Percentiles rank a stretch among this genome's conserved stretches.
Evolutionary conservation across 192 early-diverging fungal genomes (phyloP).

Genomic region (Backusella tuberculispora): DNA sequence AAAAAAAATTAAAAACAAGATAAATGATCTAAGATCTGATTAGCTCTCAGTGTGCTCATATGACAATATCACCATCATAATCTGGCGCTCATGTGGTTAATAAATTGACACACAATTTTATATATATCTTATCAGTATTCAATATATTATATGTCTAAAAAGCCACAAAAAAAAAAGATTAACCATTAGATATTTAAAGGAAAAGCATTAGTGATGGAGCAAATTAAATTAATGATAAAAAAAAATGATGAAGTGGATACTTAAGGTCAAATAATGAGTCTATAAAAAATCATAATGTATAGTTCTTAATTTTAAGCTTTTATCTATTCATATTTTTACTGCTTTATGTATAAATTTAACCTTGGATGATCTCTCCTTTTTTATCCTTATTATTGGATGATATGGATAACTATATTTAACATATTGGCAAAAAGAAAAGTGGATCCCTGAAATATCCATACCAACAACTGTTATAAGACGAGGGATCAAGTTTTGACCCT

Average conservation of each 20-base stretch:
- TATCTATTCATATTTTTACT: too few relatives aligned
- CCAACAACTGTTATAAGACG: neutral
- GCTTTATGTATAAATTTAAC: neutral
- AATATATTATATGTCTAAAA: too few relatives aligned
- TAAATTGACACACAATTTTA: neutral
- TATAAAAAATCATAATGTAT: too few relatives aligned
- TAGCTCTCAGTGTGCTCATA: neutral
- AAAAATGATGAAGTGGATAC: too few relatives aligned
- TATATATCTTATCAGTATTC: too few relatives aligned
- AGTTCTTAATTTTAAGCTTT: neutral
- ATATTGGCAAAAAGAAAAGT: neutral
- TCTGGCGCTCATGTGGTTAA: neutral
- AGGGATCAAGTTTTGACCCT: neutral
- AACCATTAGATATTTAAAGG: too few relatives aligned
- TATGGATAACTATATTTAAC: neutral
- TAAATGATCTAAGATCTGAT: neutral
- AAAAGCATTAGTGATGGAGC: too few relatives aligned
- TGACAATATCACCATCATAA: neutral
- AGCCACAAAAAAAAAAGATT: too few relatives aligned
- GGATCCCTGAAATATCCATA: neutral
- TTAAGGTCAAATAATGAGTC: too few relatives aligned
- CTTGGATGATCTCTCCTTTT: neutral
- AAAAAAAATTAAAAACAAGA: neutral
- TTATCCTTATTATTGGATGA: neutral
- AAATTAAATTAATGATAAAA: too few relatives aligned